Percentiles rank a stretch among this genome's conserved stretches.
Evolutionary conservation across 371 early-diverging fungal species (phyloP).

Genomic region (Syncephalastrum monosporum): DNA sequence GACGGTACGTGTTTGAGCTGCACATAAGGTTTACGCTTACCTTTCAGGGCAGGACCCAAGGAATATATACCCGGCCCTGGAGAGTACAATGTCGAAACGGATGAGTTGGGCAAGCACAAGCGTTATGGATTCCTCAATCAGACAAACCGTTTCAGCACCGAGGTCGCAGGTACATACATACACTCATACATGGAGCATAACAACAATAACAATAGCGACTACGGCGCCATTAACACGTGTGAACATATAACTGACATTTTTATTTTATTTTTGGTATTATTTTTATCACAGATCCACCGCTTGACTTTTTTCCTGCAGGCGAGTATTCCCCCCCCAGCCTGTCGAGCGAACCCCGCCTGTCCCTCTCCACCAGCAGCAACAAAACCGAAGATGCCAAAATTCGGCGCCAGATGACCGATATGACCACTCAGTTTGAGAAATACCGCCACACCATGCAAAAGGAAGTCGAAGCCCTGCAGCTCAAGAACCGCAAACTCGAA

Average conservation of each 20-base stretch:
- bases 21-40: background rate
- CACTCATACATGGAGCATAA: too few species aligned
- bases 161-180: conserved; percentile 15
- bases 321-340: conserved; percentile 18
- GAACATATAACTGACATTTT: background rate
- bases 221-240: background rate
- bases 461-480: conserved; percentile 32
- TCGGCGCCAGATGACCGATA: conserved; percentile 16
- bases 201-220: too few species aligned
- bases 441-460: conserved; percentile 36
- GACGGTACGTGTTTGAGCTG: conserved; percentile 21
- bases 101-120: conserved; percentile 23
- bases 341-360: conserved; percentile 22
- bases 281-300: conserved; percentile 8
- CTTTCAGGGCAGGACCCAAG: conserved; percentile 22
- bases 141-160: conserved; percentile 26
- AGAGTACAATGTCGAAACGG: conserved; percentile 34
- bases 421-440: conserved; percentile 25
- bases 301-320: conserved; percentile 11
- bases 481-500: conserved; percentile 34
- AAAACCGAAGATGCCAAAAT: conserved; percentile 27
- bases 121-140: conserved; percentile 33
- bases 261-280: background rate
- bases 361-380: conserved; percentile 24
- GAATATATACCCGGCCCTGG: conserved; percentile 47